These are phyloP conservation scores for Hibiscus mutabilis DNA, from an alignment of 345 rosid species.

Conservation along the genomic window DNA sequence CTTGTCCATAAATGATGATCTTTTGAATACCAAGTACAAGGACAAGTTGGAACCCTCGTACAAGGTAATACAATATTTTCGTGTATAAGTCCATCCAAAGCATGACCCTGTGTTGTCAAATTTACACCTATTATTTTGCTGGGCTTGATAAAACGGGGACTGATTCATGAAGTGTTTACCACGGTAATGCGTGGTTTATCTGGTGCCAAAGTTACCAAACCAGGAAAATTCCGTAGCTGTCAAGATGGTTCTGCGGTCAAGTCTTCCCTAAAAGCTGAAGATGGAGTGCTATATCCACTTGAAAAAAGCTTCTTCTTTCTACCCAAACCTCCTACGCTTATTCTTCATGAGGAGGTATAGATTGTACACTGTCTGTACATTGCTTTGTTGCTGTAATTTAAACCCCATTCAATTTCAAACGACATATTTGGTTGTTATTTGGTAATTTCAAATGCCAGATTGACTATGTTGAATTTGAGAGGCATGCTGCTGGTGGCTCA, in stretches of 20 bases:
- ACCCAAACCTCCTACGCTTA: conserved; percentile 97
- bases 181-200: conserved; percentile 76
- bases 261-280: conserved; percentile 95
- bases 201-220: conserved; percentile 91
- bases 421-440: background rate
- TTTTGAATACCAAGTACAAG: conserved; percentile 75
- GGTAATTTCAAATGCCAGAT: conserved; percentile 36
- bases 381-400: background rate
- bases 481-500: conserved; percentile 97
- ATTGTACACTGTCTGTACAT: background rate
- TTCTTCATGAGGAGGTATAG: conserved; percentile 90
- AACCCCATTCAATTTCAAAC: background rate
- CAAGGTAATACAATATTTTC: conserved; percentile 44
- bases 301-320: conserved; percentile 96
- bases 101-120: background rate
- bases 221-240: conserved; percentile 92
- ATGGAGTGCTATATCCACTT: conserved; percentile 88
- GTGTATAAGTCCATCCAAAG: background rate
- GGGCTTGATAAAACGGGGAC: conserved; percentile 48
- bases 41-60: conserved; percentile 73
- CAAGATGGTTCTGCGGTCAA: conserved; percentile 98
- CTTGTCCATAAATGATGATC: conserved; percentile 64
- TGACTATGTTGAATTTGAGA: conserved; percentile 93
- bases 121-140: conserved; percentile 1
- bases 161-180: conserved; percentile 94